phyloP scores from a whole-genome alignment of 176 grass and related monocot species.

The Themeda triandra region DNA sequence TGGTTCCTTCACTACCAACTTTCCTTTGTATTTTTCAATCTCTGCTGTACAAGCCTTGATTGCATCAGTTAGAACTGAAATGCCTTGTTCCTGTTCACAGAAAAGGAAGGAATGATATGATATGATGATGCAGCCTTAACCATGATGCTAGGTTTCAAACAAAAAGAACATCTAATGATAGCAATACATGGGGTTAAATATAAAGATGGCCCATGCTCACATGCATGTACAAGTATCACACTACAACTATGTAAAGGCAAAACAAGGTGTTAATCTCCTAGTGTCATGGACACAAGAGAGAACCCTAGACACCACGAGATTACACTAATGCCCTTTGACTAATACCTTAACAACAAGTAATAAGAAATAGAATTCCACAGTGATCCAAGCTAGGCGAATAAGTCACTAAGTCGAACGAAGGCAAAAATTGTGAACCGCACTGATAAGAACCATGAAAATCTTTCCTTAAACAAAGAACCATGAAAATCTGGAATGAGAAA shows the following conservation, averaged over 20 bases:
- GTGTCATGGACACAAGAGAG: too few species aligned
- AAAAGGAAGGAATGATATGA: background rate
- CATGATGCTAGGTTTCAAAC: background rate
- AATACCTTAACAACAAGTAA: too few species aligned
- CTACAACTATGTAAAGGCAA: background rate
- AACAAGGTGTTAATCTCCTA: too few species aligned
- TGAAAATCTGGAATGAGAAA: background rate
- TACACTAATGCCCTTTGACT: too few species aligned
- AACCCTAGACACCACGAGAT: too few species aligned
- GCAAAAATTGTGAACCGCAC: background rate
- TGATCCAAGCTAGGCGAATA: background rate
- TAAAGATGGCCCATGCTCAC: background rate
- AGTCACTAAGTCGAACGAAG: background rate
- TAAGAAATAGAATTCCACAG: background rate
- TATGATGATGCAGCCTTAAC: background rate
- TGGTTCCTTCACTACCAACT: conserved; percentile 75
- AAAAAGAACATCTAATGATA: background rate
- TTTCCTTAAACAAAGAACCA: too few species aligned
- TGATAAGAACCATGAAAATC: background rate
- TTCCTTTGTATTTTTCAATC: conserved; percentile 81
- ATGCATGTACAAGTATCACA: background rate
- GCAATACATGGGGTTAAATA: background rate
- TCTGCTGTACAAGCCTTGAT: conserved; percentile 73
- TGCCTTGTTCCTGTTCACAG: conserved; percentile 62
- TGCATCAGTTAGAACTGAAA: conserved; percentile 72